A percentile compares a stretch with the other conserved stretches of the same genome.
Evolutionary conservation across 805 yeast species (phyloP).

Genomic region (Yamadazyma sp.): DNA sequence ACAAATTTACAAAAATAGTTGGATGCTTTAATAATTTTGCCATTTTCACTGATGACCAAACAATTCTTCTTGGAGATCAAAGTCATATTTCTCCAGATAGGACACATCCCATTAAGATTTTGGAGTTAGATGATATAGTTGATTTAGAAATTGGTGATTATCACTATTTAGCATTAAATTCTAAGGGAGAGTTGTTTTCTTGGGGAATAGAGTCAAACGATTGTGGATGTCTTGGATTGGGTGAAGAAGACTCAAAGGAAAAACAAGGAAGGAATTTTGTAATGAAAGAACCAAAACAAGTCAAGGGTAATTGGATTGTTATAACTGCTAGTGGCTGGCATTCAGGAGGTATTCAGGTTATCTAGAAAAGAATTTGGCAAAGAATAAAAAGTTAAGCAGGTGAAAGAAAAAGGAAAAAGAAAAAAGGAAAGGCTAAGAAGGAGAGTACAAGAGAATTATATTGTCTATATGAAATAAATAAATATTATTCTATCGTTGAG

Average conservation of each 20-base stretch:
- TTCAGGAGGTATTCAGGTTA: slow-evolving; percentile 51
- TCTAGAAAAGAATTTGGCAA: too few relatives aligned
- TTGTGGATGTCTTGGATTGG: slow-evolving; percentile 76
- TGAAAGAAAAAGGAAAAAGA: too few relatives aligned
- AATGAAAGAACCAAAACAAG: slow-evolving; percentile 6
- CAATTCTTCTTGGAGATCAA: slow-evolving; percentile 39
- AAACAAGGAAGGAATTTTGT: slow-evolving; percentile 19
- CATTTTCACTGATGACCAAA: slow-evolving; percentile 49
- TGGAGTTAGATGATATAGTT: slow-evolving; percentile 33
- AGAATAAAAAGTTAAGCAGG: too few relatives aligned
- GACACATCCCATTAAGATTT: slow-evolving; percentile 40
- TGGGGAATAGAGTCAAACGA: slow-evolving; percentile 66
- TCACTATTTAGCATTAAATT: slow-evolving; percentile 61
- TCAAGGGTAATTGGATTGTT: slow-evolving; percentile 49
- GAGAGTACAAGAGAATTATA: too few relatives aligned
- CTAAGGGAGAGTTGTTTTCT: slow-evolving; percentile 51
- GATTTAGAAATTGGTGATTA: slow-evolving; percentile 70
- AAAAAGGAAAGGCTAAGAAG: too few relatives aligned
- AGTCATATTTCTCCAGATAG: slow-evolving; percentile 18
- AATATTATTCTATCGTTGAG: too few relatives aligned
- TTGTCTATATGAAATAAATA: too few relatives aligned
- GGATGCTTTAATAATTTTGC: slow-evolving; percentile 57
- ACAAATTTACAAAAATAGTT: slow-evolving; percentile 47
- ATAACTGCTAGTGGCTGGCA: slow-evolving; percentile 83
- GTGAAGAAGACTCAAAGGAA: slow-evolving; percentile 10